Evolutionary conservation across 1,284 basidiomycete species (phyloP).

Genomic region (Grifola frondosa): DNA sequence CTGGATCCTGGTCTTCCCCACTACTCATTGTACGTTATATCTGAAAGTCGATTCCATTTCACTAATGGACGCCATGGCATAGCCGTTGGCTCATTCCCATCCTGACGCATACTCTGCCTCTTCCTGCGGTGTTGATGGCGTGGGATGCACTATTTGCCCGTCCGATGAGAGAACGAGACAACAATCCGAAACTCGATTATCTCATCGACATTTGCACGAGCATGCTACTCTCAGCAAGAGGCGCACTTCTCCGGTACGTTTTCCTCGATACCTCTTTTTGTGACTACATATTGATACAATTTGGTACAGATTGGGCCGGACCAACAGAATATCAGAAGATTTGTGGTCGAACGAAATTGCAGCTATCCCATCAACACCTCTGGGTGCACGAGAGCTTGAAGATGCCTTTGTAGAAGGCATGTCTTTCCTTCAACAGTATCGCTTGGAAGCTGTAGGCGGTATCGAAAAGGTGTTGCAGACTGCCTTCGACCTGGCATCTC

Average conservation of each 20-base stretch:
- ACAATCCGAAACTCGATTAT: slow-evolving; percentile 63
- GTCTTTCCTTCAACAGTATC: slow-evolving; percentile 61
- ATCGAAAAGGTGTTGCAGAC: slow-evolving; percentile 70
- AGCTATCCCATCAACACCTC: slow-evolving; percentile 40
- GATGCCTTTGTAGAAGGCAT: slow-evolving; percentile 69
- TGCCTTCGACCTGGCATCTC: slow-evolving; percentile 55
- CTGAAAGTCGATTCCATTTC: slow-evolving; percentile 6
- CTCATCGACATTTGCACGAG: slow-evolving; percentile 67
- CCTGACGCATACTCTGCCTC: slow-evolving; percentile 67
- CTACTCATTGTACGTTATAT: slow-evolving; percentile 75
- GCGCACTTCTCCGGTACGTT: slow-evolving; percentile 54
- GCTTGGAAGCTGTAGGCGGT: slow-evolving; percentile 61
- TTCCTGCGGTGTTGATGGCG: slow-evolving; percentile 53
- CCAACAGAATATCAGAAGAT: slow-evolving; percentile 40
- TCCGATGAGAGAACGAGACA: slow-evolving; percentile 50
- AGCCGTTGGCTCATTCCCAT: slow-evolving; percentile 79
- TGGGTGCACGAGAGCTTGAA: slow-evolving; percentile 53
- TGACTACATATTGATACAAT: neutral
- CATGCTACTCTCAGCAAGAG: slow-evolving; percentile 61
- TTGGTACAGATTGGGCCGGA: slow-evolving; percentile 51
- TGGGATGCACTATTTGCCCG: slow-evolving; percentile 74
- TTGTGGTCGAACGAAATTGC: slow-evolving; percentile 56
- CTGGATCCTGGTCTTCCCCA: slow-evolving; percentile 73
- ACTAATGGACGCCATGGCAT: slow-evolving; percentile 6
- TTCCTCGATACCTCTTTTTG: neutral